A percentile compares a stretch with the other conserved stretches of the same genome.
Evolutionary conservation across 2,329 filamentous ascomycete species (phyloP).

Genomic region (Gaeumannomyces tritici): DNA sequence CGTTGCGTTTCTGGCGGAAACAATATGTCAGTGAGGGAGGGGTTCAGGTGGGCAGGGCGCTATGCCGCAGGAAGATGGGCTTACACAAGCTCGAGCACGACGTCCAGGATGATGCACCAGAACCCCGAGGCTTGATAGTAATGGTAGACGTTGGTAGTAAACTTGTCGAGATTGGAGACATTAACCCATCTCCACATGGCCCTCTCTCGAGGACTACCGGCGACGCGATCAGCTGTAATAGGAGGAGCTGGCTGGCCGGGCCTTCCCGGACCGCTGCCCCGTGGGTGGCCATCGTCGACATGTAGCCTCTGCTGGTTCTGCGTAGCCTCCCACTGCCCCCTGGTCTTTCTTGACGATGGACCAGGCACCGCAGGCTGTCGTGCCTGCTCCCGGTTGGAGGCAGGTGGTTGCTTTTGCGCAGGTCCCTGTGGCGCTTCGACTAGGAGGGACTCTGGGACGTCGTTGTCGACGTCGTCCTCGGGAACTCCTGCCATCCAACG

Average conservation of each 20-base stretch:
- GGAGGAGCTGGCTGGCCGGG: slow-evolving; percentile 18
- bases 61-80: slow-evolving; percentile 20
- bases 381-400: slow-evolving; percentile 5
- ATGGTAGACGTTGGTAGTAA: slow-evolving; percentile 74
- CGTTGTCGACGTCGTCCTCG: slow-evolving; percentile 46
- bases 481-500: slow-evolving; percentile 12
- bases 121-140: slow-evolving; percentile 80
- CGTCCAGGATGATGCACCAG: slow-evolving; percentile 71
- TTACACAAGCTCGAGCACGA: slow-evolving; percentile 63
- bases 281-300: slow-evolving; percentile 22
- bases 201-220: slow-evolving; percentile 50
- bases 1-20: slow-evolving; percentile 52
- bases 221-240: slow-evolving; percentile 15
- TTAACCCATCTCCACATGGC: slow-evolving; percentile 93
- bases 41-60: background rate
- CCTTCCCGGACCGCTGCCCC: slow-evolving; percentile 9
- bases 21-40: background rate
- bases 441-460: slow-evolving; percentile 54
- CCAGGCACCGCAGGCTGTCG: slow-evolving; percentile 24
- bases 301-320: slow-evolving; percentile 43
- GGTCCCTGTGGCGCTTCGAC: slow-evolving; percentile 40
- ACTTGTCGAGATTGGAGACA: slow-evolving; percentile 79
- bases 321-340: slow-evolving; percentile 44
- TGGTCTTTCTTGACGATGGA: slow-evolving; percentile 31
- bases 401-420: slow-evolving; percentile 5